Evolutionary conservation across 805 yeast species (phyloP).

Genomic region (Saturnispora gosingensis): DNA sequence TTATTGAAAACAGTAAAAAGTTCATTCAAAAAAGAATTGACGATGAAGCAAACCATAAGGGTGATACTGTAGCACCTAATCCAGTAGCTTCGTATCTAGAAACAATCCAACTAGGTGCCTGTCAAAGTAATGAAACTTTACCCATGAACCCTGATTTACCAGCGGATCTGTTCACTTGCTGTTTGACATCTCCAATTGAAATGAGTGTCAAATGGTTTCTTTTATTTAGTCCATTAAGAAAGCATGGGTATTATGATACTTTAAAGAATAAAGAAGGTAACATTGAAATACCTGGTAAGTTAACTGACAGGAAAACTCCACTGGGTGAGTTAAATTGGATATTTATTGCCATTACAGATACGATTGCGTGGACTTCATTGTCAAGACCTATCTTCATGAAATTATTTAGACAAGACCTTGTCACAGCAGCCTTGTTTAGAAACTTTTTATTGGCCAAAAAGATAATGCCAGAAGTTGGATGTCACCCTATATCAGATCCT

Average conservation of each 20-base stretch:
- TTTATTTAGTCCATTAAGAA: slow-evolving; percentile 62
- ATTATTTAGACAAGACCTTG: slow-evolving; percentile 86
- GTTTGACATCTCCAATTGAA: slow-evolving; percentile 92
- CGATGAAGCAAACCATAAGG: slow-evolving; percentile 63
- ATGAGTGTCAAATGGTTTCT: slow-evolving; percentile 88
- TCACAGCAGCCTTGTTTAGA: slow-evolving; percentile 93
- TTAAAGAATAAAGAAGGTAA: slow-evolving; percentile 42
- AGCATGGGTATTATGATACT: slow-evolving; percentile 39
- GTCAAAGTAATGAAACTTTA: slow-evolving; percentile 72
- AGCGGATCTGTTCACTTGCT: slow-evolving; percentile 91
- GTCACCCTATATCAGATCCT: slow-evolving; percentile 93
- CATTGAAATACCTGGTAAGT: slow-evolving; percentile 76
- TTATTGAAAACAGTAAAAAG: slow-evolving; percentile 78
- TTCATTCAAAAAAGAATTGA: slow-evolving; percentile 85
- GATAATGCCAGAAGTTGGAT: slow-evolving; percentile 85
- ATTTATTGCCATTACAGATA: slow-evolving; percentile 94
- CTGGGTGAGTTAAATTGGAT: slow-evolving; percentile 96
- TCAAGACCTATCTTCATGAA: slow-evolving; percentile 84
- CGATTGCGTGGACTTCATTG: slow-evolving; percentile 93
- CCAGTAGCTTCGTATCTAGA: slow-evolving; percentile 67
- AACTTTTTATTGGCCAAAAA: slow-evolving; percentile 87
- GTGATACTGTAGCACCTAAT: slow-evolving; percentile 43
- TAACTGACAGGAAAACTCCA: slow-evolving; percentile 91
- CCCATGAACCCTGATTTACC: slow-evolving; percentile 94
- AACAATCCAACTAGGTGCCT: slow-evolving; percentile 90